Evolutionary conservation across 2,329 filamentous ascomycete species (phyloP).

Genomic region (Scolecobasidium constrictum): DNA sequence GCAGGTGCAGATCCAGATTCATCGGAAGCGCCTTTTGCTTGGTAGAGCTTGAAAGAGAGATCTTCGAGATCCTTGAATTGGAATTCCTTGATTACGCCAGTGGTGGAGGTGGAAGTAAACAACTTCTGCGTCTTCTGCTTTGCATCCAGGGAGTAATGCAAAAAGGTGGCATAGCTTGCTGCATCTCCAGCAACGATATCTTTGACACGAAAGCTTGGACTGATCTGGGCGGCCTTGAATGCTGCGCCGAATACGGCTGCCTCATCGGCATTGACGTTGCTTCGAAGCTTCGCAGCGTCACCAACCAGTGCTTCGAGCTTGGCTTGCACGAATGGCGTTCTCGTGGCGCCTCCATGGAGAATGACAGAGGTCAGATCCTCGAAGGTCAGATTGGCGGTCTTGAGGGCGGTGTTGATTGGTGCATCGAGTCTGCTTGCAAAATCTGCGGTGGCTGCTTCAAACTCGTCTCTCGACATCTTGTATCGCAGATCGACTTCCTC

Average conservation of each 20-base stretch:
- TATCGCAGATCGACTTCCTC: conserved; percentile 91
- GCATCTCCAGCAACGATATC: conserved; percentile 80
- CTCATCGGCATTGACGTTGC: conserved; percentile 95
- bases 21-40: conserved; percentile 43
- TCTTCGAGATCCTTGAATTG: conserved; percentile 75
- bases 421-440: conserved; percentile 57
- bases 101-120: conserved; percentile 65
- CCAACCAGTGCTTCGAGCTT: conserved; percentile 68
- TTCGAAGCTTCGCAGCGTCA: conserved; percentile 66
- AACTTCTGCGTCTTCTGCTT: conserved; percentile 69
- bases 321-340: conserved; percentile 91
- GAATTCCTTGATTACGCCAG: conserved; percentile 73
- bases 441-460: conserved; percentile 64
- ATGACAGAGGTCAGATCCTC: conserved; percentile 80
- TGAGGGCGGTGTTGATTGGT: conserved; percentile 65
- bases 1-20: conserved; percentile 37
- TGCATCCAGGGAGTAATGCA: conserved; percentile 63
- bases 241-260: conserved; percentile 91
- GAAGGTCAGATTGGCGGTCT: conserved; percentile 60
- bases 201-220: conserved; percentile 94
- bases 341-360: conserved; percentile 78
- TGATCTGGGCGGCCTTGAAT: conserved; percentile 85
- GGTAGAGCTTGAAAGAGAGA: conserved; percentile 69
- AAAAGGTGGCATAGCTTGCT: conserved; percentile 59
- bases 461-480: conserved; percentile 68